phyloP scores from a whole-genome alignment of 441 rosid species.

The Erysimum cheiri region DNA sequence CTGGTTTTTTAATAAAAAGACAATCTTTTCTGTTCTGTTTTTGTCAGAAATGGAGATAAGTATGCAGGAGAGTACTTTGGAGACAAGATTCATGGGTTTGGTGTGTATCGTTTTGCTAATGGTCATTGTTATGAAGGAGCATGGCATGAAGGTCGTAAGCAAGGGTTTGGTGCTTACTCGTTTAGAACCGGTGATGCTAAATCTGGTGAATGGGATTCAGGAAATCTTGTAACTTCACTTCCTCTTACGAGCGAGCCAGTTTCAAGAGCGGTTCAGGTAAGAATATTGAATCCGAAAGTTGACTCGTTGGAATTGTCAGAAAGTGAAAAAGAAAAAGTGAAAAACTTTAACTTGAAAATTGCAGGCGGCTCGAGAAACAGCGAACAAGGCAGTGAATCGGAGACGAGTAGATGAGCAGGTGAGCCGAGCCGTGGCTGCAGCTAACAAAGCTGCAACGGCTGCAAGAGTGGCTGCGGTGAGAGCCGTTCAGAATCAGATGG shows the following conservation, averaged over 20 bases:
- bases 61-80: constrained; percentile 92
- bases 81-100: constrained; percentile 90
- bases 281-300: background rate
- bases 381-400: constrained; percentile 63
- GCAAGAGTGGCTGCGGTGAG: constrained; percentile 94
- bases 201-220: constrained; percentile 90
- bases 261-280: constrained; percentile 73
- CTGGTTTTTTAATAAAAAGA: background rate
- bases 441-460: constrained; percentile 89
- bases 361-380: constrained; percentile 81
- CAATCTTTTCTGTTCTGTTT: background rate
- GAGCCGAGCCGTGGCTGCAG: constrained; percentile 67
- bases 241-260: constrained; percentile 60
- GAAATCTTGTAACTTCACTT: constrained; percentile 56
- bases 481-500: constrained; percentile 92
- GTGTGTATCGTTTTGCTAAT: constrained; percentile 82
- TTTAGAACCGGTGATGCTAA: constrained; percentile 69
- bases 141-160: constrained; percentile 94
- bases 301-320: background rate
- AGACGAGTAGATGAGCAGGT: constrained; percentile 79
- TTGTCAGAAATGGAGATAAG: constrained; percentile 83
- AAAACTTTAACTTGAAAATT: constrained; percentile 1
- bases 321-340: background rate
- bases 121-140: constrained; percentile 95
- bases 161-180: constrained; percentile 83